Percentiles rank a stretch among this genome's conserved stretches.
These are phyloP conservation scores for Houttuynia cordata DNA, from an alignment of 164 flowering plant species.

Conservation along the genomic window DNA sequence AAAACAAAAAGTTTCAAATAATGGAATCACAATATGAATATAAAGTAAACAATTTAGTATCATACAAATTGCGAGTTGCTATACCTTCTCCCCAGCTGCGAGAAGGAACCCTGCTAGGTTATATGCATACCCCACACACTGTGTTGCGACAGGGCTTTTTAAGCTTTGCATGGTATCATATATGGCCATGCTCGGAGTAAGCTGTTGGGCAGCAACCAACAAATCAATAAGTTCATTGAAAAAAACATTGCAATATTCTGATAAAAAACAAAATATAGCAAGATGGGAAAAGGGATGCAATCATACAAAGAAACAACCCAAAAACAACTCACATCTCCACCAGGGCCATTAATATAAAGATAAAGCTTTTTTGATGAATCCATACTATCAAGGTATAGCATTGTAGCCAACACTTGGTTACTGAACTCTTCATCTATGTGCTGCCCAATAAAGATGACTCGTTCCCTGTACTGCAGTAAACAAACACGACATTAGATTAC, in stretches of 20 bases:
- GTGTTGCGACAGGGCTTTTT: constrained; percentile 72
- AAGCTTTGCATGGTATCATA: constrained; percentile 87
- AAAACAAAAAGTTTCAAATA: constrained; percentile 1
- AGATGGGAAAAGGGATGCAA: not conserved
- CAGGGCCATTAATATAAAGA: constrained; percentile 62
- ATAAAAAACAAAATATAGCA: too few relatives aligned
- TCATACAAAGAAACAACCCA: not conserved
- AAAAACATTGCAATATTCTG: too few relatives aligned
- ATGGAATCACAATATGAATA: too few relatives aligned
- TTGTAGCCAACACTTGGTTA: constrained; percentile 74
- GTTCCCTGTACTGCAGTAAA: constrained; percentile 74
- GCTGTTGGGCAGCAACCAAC: constrained; percentile 19
- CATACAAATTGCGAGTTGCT: constrained; percentile 1
- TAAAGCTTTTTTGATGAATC: constrained; percentile 49
- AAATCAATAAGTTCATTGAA: not conserved
- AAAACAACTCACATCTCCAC: constrained; percentile 86
- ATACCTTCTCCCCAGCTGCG: constrained; percentile 90
- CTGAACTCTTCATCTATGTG: constrained; percentile 68
- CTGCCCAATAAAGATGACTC: constrained; percentile 71
- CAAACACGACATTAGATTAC: constrained; percentile 1
- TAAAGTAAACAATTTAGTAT: not conserved
- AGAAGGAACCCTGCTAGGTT: constrained; percentile 73
- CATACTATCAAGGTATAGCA: constrained; percentile 84
- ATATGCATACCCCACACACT: constrained; percentile 61
- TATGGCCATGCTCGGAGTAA: constrained; percentile 73